Percentiles rank a stretch among this genome's conserved stretches.
Evolutionary conservation across 2,329 filamentous ascomycete genomes (phyloP).

Genomic region (Chaetomiaceae sp.): DNA sequence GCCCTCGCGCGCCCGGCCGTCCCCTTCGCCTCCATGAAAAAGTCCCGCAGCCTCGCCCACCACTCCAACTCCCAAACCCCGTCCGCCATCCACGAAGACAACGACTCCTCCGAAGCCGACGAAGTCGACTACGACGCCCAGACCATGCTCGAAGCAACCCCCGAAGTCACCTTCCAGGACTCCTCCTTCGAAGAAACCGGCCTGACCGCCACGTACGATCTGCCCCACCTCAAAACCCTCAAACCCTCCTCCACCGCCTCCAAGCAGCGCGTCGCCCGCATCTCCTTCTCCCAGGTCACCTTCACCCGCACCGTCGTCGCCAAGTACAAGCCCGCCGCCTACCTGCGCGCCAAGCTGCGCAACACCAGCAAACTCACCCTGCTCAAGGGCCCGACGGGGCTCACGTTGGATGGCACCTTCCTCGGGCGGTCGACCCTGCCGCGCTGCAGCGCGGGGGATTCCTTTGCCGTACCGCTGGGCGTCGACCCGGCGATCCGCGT

Average conservation of each 20-base stretch:
- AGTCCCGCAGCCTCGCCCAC: no score
- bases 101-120: constrained; percentile 7
- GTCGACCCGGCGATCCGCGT: constrained; percentile 53
- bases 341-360: constrained; percentile 50
- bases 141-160: constrained; percentile 22
- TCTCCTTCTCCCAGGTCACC: constrained; percentile 43
- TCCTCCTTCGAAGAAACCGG: constrained; percentile 53
- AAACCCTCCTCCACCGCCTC: constrained; percentile 43
- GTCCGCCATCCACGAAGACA: background rate
- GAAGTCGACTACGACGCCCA: constrained; percentile 21
- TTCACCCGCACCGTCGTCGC: constrained; percentile 55
- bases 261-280: constrained; percentile 54
- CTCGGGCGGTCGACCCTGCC: constrained; percentile 51
- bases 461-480: constrained; percentile 50
- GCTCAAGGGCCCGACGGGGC: constrained; percentile 47
- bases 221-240: constrained; percentile 53
- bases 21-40: no score
- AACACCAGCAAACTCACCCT: constrained; percentile 53
- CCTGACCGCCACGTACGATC: constrained; percentile 55
- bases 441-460: constrained; percentile 48
- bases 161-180: constrained; percentile 42
- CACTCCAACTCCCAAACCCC: no score
- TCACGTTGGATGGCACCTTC: constrained; percentile 59
- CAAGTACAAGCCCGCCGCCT: constrained; percentile 55
- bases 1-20: no score